Evolutionary conservation across 768 basidiomycete genomes (phyloP), one percentile per base, ranked within the genome.

Genomic region (Ramaria rubella): DNA sequence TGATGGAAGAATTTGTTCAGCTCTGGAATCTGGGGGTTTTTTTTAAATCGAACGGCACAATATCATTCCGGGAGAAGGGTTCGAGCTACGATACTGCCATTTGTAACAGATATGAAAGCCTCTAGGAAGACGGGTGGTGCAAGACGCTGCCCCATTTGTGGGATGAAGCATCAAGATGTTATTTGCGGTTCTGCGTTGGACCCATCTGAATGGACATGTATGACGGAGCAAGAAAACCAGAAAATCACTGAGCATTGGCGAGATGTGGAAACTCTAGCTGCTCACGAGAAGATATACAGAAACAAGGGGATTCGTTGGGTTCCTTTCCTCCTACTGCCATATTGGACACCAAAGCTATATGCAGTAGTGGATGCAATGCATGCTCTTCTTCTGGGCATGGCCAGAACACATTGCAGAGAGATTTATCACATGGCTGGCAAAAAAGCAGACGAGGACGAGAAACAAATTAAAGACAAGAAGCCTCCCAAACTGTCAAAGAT

Each of bases 331-430:
- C 0, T 31, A 4, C 64, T 76, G 5, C 68, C 70, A 0, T 75
- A 75, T 60, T 75, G 69, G 65, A 60, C 73, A 36, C 66, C 66
- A 6, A 65, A 64, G n/a, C 7, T 15, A 12, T 54, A 17, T 42
- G 30, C 58, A 27, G 61, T 56, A 8, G 43, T 73, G n/a, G 72
- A 77, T 43, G 55, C 65, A 1, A 76, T 76, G 73, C 74, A 76
- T 36, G 65, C 67, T n/a, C 58, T 75, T 2, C 65, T 68, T 50
- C 63, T 75, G 5, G 60, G 60, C 11, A 17, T 61, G 19, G 29
- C 36, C n/a, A 11, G n/a, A 11, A 38, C 36, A 11, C 36, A 38
- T 38, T 38, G 11, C 36, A 11, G 36, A n/a, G 36, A 38, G n/a
- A 38, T 38, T 11, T 38, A 38, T n/a, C 11, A n/a, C 11, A 11